Conservation (phyloP, 75 land plant species). For the Cupressus sempervirens region DNA sequence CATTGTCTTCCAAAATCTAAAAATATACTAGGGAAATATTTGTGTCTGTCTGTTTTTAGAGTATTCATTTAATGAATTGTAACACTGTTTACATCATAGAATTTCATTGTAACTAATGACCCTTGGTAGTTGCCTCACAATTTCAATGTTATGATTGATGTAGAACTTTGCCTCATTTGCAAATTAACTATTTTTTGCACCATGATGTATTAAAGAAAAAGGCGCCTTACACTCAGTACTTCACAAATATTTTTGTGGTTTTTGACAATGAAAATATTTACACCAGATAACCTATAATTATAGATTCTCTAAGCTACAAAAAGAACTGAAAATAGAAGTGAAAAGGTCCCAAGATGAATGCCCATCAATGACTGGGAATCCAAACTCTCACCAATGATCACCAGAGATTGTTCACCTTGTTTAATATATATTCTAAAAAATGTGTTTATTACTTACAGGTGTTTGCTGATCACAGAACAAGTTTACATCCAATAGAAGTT, state of each 20-base stretch:
- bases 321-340: background rate
- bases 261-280: background rate
- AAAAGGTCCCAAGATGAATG: background rate
- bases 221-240: background rate
- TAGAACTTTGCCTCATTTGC: background rate
- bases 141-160: background rate
- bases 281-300: background rate
- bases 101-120: background rate
- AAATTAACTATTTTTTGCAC: background rate
- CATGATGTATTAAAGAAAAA: background rate
- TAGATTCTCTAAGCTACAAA: background rate
- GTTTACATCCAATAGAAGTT: slow-evolving; percentile 50
- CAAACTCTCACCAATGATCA: background rate
- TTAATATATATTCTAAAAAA: slow-evolving; percentile 6
- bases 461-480: slow-evolving; percentile 74
- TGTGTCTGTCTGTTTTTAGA: background rate
- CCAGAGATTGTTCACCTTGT: background rate
- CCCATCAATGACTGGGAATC: background rate
- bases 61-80: background rate
- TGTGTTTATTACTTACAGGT: slow-evolving; percentile 39
- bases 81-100: background rate
- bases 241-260: background rate
- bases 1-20: background rate
- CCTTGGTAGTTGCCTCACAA: background rate
- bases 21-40: background rate